Conservation (phyloP, 2,329 filamentous ascomycete species). For the Talaromyces pinophilus region DNA sequence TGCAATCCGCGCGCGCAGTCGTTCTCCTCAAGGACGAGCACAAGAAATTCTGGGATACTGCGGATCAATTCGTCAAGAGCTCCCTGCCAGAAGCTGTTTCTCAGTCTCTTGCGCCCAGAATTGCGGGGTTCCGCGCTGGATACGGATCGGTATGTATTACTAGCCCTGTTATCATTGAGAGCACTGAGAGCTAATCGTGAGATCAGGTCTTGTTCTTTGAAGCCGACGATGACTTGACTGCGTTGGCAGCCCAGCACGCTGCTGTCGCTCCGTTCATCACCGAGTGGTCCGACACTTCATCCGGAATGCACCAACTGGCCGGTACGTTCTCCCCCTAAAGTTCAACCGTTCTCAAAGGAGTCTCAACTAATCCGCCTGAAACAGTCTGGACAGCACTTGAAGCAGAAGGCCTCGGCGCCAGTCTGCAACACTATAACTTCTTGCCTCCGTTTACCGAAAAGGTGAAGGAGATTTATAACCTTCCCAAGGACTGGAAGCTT, state of each 20-base stretch:
- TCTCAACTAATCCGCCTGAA: not conserved
- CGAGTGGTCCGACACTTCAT: constrained; percentile 20
- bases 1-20: constrained; percentile 70
- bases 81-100: constrained; percentile 63
- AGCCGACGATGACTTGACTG: constrained; percentile 12
- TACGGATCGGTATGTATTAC: constrained; percentile 68
- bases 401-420: constrained; percentile 22
- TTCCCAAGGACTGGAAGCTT: constrained; percentile 17
- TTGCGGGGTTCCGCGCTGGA: constrained; percentile 63
- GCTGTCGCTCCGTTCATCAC: constrained; percentile 1
- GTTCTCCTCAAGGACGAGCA: constrained; percentile 78
- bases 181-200: not conserved
- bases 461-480: constrained; percentile 8
- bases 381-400: constrained; percentile 20
- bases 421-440: constrained; percentile 22
- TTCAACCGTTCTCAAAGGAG: not conserved
- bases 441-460: constrained; percentile 2
- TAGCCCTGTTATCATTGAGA: not conserved
- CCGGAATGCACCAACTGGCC: constrained; percentile 20
- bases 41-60: constrained; percentile 78
- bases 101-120: constrained; percentile 28
- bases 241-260: constrained; percentile 4
- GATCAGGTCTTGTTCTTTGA: constrained; percentile 21
- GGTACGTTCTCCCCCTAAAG: constrained; percentile 26
- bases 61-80: constrained; percentile 55